phyloP scores from a whole-genome alignment of 2,329 filamentous ascomycete genomes.

The Ascocoryne sarcoides region DNA sequence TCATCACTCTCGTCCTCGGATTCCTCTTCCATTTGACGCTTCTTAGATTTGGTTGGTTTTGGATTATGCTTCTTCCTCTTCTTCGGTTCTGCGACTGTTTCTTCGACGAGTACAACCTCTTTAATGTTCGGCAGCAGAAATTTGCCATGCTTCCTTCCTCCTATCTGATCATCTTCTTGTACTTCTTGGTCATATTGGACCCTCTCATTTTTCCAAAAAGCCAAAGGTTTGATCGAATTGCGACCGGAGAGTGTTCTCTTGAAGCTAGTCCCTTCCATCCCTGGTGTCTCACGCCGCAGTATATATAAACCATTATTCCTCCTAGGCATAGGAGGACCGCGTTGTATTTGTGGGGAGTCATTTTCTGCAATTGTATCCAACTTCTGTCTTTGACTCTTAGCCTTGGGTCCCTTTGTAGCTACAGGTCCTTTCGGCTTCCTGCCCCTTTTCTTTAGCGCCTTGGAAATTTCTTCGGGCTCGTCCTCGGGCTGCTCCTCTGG shows the following conservation, averaged over 20 bases:
- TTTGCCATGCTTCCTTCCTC: too few species aligned
- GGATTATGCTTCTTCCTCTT: slow-evolving; percentile 15
- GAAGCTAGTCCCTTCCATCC: slow-evolving; percentile 26
- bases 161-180: slow-evolving; percentile 37
- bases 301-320: slow-evolving; percentile 41
- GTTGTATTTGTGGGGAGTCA: slow-evolving; percentile 23
- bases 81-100: slow-evolving; percentile 36
- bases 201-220: slow-evolving; percentile 81
- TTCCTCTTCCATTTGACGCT: slow-evolving; percentile 21
- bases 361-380: slow-evolving; percentile 18
- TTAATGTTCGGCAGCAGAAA: slow-evolving; percentile 65
- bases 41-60: slow-evolving; percentile 24
- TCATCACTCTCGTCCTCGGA: slow-evolving; percentile 28
- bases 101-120: slow-evolving; percentile 68
- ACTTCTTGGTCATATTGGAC: slow-evolving; percentile 57
- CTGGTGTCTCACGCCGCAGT: slow-evolving; percentile 41
- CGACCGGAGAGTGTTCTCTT: slow-evolving; percentile 67
- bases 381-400: slow-evolving; percentile 11
- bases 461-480: neutral
- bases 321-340: slow-evolving; percentile 31
- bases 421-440: slow-evolving; percentile 8
- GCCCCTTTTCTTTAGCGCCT: neutral
- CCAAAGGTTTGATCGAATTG: slow-evolving; percentile 66
- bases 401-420: slow-evolving; percentile 11
- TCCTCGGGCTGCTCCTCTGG: slow-evolving; percentile 17